Base-by-base conservation (phyloP, 305 asterid species). In the Solanum aculeatissimum region DNA sequence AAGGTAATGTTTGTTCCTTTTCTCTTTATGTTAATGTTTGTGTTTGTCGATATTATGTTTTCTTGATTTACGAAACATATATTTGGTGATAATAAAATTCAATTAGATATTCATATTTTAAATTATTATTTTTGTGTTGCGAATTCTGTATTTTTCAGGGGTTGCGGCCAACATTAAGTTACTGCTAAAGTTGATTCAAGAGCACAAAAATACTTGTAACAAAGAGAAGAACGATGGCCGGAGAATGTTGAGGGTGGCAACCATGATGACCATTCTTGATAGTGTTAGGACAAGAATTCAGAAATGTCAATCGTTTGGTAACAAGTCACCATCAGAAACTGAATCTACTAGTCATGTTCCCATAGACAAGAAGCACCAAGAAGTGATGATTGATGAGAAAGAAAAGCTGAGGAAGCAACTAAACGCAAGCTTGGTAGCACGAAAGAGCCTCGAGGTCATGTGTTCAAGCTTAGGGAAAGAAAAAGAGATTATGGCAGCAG, bases 221-320 rank as follows among this genome's bases (percentile, higher is more conserved):
- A 93, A 90, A 78, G 95, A 90, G 83, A 91, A 87, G 68, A 95
- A 91, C 5, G 98, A 90, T 80, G 90, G 93, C 32, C 83, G 98
- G 47, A 90, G 97, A 77, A 94, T 90, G 98, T 85, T 97, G 68
- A 92, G 98, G 92, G 98, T 95, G 86, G 98, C 98, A n/a, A 92
- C 96, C 71, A 95, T 95, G 97, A 90, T 95, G 91, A 91, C 97
- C 23, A 94, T 95, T 75, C 90, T 95, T n/a, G 98, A 94, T 49
- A 93, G 89, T 23, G 92, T 93, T 1, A 84, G 94, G 84, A 85
- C 89, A 19, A 85, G 98, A 58, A 92, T 95, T 27, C 94, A 94
- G 25, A 93, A 91, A 81, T 93, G 97, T 53, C 97, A 93, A 86
- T 89, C 96, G 6, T 94, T 95, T 84, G 94, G 96, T 11, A 89